Evolutionary conservation across 1,284 basidiomycete genomes (phyloP).

Genomic region (Uromyces viciae-fabae): DNA sequence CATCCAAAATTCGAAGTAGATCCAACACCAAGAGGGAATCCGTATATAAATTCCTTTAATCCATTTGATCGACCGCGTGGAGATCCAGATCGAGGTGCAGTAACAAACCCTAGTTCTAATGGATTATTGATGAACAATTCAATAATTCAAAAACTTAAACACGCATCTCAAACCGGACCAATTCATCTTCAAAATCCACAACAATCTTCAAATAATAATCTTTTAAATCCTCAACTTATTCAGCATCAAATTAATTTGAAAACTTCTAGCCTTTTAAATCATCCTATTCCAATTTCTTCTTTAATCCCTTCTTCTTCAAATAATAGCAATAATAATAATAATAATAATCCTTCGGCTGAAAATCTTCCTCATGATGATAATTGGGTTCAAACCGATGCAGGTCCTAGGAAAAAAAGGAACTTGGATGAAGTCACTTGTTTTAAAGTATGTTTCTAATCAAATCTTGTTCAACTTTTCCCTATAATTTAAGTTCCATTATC

Average conservation of each 20-base stretch:
- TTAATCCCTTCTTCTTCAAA: slow-evolving; percentile 1
- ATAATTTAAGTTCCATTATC: neutral
- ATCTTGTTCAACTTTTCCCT: neutral
- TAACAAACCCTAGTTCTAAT: too few species aligned
- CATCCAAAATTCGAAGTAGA: slow-evolving; percentile 59
- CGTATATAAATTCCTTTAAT: slow-evolving; percentile 46
- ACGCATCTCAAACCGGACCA: neutral
- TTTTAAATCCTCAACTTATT: slow-evolving; percentile 11
- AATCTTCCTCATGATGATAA: slow-evolving; percentile 47
- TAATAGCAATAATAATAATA: neutral
- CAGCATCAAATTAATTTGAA: slow-evolving; percentile 28
- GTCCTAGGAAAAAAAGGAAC: slow-evolving; percentile 63
- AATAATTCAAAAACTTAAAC: neutral
- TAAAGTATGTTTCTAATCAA: slow-evolving; percentile 62
- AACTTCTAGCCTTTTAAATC: slow-evolving; percentile 1
- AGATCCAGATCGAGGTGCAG: slow-evolving; percentile 44
- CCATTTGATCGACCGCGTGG: slow-evolving; percentile 44
- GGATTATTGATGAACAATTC: neutral
- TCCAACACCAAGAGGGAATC: slow-evolving; percentile 49
- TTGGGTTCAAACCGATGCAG: slow-evolving; percentile 46
- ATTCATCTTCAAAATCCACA: neutral
- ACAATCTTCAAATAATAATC: neutral
- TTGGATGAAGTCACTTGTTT: slow-evolving; percentile 83
- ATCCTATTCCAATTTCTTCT: neutral
- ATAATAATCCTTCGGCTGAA: neutral